Percentiles rank a stretch among this genome's conserved stretches.
Evolutionary conservation across 345 rosid genomes (phyloP).

Genomic region (Isatis tinctoria): DNA sequence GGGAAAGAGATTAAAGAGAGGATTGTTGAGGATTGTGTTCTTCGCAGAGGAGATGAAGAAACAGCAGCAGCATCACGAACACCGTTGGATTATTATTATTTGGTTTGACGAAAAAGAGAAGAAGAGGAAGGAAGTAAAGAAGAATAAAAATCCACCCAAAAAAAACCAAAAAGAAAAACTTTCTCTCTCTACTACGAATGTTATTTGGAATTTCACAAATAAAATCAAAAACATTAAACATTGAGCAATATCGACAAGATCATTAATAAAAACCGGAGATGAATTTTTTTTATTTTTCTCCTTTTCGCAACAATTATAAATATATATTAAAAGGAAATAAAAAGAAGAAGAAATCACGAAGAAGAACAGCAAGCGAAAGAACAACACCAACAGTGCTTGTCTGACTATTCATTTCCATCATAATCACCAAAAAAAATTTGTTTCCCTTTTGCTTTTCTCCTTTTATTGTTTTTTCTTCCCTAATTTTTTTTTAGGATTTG

Average conservation of each 20-base stretch:
- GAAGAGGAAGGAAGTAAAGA: conserved; percentile 23
- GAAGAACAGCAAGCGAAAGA: conserved; percentile 35
- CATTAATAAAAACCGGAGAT: conserved; percentile 24
- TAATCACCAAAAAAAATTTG: conserved; percentile 23
- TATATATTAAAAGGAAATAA: conserved; percentile 17
- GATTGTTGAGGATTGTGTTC: background rate
- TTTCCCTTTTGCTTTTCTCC: no score
- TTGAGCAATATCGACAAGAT: conserved; percentile 33
- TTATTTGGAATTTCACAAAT: conserved; percentile 52
- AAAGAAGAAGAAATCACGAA: conserved; percentile 23
- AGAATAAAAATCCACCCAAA: conserved; percentile 34
- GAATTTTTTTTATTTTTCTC: background rate
- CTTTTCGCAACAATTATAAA: background rate
- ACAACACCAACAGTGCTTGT: conserved; percentile 34
- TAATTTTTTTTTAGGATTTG: no score
- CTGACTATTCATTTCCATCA: conserved; percentile 30
- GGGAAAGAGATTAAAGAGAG: background rate
- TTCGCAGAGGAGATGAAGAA: background rate
- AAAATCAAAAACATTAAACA: conserved; percentile 28
- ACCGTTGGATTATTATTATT: background rate
- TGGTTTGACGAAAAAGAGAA: conserved; percentile 35
- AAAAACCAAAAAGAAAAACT: conserved; percentile 21
- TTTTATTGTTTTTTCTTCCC: no score
- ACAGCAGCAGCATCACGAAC: no score
- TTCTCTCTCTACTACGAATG: conserved; percentile 35